Percentiles rank a stretch among this genome's conserved stretches.
phyloP scores from a whole-genome alignment of 768 basidiomycete species.

The Boletus rubropictus region DNA sequence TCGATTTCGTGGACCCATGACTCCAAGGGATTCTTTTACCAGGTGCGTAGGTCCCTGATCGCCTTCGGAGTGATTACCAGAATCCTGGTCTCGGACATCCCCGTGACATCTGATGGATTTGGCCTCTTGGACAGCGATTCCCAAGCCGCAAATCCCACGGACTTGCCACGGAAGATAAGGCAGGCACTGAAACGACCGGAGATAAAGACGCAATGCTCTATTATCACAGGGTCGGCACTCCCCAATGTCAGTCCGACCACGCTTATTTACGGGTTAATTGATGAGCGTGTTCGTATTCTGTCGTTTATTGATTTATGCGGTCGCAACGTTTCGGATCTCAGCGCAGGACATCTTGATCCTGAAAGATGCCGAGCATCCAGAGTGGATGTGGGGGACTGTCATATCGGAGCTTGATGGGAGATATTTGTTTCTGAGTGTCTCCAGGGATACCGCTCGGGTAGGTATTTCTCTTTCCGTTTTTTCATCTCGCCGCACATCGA shows the following conservation, averaged over 20 bases:
- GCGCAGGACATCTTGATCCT: slow-evolving; percentile 66
- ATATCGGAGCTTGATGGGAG: slow-evolving; percentile 58
- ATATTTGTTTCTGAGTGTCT: slow-evolving; percentile 51
- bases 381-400: slow-evolving; percentile 56
- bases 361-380: slow-evolving; percentile 57
- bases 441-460: slow-evolving; percentile 62
- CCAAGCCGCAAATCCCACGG: slow-evolving; percentile 47
- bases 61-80: background rate
- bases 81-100: background rate
- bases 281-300: background rate
- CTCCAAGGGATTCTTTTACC: slow-evolving; percentile 82
- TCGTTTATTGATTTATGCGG: background rate
- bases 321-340: slow-evolving; percentile 22
- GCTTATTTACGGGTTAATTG: slow-evolving; percentile 1
- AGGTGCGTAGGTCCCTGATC: slow-evolving; percentile 32
- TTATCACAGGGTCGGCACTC: slow-evolving; percentile 69
- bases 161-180: slow-evolving; percentile 41
- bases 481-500: background rate
- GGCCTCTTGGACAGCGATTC: slow-evolving; percentile 40
- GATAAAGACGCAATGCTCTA: slow-evolving; percentile 70
- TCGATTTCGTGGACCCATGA: slow-evolving; percentile 69
- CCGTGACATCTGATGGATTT: slow-evolving; percentile 2
- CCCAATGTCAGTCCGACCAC: slow-evolving; percentile 46
- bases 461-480: slow-evolving; percentile 10
- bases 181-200: slow-evolving; percentile 52